phyloP scores from a whole-genome alignment of 83 land plant genomes.

The Thuja plicata region DNA sequence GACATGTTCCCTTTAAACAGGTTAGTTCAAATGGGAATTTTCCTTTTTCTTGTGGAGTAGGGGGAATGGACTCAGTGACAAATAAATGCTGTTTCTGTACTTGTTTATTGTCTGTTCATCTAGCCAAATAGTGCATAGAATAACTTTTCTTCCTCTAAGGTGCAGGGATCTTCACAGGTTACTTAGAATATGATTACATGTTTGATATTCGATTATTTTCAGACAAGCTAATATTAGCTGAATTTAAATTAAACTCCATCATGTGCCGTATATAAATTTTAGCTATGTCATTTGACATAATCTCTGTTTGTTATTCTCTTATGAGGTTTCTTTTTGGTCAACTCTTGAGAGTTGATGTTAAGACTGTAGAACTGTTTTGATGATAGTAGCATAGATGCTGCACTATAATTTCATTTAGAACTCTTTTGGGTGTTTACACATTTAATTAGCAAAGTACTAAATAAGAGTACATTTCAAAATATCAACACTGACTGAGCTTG shows the following conservation, averaged over 20 bases:
- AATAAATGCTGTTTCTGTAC: background rate
- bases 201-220: background rate
- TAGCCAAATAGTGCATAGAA: background rate
- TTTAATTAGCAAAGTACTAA: background rate
- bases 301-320: background rate
- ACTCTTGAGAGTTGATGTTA: background rate
- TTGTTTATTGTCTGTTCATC: background rate
- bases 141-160: background rate
- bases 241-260: background rate
- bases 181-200: background rate
- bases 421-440: background rate
- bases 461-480: background rate
- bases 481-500: background rate
- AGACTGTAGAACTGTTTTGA: background rate
- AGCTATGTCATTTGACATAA: background rate
- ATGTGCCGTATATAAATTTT: background rate
- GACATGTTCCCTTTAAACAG: conserved; percentile 83
- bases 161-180: background rate
- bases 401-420: background rate
- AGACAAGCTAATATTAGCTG: background rate
- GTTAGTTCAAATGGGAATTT: conserved; percentile 27
- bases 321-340: background rate
- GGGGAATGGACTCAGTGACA: background rate
- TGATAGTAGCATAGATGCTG: background rate
- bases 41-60: background rate